Evolutionary conservation across 345 rosid genomes (phyloP).

Genomic region (Sisymbrium altissimum): DNA sequence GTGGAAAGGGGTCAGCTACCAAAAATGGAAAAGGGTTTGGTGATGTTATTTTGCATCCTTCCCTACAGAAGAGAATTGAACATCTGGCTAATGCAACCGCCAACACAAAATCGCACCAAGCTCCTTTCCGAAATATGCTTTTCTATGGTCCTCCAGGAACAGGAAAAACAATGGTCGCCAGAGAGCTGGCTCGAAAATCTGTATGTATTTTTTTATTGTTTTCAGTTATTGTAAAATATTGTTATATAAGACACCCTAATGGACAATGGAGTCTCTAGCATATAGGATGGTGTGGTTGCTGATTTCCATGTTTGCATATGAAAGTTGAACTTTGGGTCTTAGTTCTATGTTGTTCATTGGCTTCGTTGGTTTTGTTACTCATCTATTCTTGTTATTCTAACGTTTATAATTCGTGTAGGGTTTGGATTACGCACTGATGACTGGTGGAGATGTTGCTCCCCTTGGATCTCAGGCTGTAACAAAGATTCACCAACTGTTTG

Average conservation of each 20-base stretch:
- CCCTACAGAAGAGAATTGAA: constrained; percentile 72
- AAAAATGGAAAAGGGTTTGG: constrained; percentile 76
- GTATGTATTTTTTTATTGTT: constrained; percentile 41
- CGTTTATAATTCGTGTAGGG: constrained; percentile 48
- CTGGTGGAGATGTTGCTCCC: constrained; percentile 99
- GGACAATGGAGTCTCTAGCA: not conserved
- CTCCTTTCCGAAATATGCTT: constrained; percentile 94
- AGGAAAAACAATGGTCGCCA: constrained; percentile 98
- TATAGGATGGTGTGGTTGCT: not conserved
- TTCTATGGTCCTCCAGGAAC: constrained; percentile 99
- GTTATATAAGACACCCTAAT: not conserved
- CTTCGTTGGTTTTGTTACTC: not conserved
- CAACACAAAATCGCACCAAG: constrained; percentile 92
- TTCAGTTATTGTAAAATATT: not conserved
- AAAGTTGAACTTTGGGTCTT: not conserved
- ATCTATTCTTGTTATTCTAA: not conserved
- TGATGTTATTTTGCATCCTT: constrained; percentile 87
- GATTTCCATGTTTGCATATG: constrained; percentile 3
- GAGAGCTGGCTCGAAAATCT: constrained; percentile 86
- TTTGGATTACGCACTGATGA: constrained; percentile 98
- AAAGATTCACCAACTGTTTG: constrained; percentile 92
- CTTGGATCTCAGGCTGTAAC: constrained; percentile 98
- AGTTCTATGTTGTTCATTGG: not conserved
- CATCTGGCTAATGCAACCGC: constrained; percentile 92
- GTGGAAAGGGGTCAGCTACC: constrained; percentile 42